These are phyloP conservation scores for Tephrocybe sp. DNA, from an alignment of 768 basidiomycete species.

Conservation along the genomic window DNA sequence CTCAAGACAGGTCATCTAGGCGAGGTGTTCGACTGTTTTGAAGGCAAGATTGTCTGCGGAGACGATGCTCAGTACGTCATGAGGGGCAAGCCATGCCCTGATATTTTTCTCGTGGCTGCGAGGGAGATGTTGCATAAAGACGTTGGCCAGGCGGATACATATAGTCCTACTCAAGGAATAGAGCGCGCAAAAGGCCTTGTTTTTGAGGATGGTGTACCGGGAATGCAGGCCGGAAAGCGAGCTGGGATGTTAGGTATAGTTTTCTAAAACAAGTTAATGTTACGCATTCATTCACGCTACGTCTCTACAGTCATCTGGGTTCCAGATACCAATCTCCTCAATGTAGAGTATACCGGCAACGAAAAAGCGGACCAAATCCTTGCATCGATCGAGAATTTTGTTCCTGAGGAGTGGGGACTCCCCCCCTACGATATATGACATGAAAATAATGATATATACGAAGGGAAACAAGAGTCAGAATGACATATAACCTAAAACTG, in stretches of 20 bases:
- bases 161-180: slow-evolving; percentile 32
- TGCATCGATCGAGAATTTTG: slow-evolving; percentile 66
- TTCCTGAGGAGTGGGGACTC: slow-evolving; percentile 82
- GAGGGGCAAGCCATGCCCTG: slow-evolving; percentile 78
- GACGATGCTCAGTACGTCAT: slow-evolving; percentile 60
- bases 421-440: slow-evolving; percentile 51
- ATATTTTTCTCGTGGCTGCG: slow-evolving; percentile 79
- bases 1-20: slow-evolving; percentile 67
- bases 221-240: slow-evolving; percentile 77
- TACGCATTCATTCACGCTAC: neutral
- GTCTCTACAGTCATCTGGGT: slow-evolving; percentile 72
- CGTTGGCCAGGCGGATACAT: slow-evolving; percentile 49
- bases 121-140: slow-evolving; percentile 51
- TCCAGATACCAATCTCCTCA: slow-evolving; percentile 69
- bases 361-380: slow-evolving; percentile 62
- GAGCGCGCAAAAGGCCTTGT: slow-evolving; percentile 70
- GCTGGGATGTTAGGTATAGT: slow-evolving; percentile 82
- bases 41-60: slow-evolving; percentile 65
- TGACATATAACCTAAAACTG: neutral
- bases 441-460: neutral
- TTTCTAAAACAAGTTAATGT: neutral
- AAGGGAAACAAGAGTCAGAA: too few species aligned
- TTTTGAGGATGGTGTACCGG: slow-evolving; percentile 80
- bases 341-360: slow-evolving; percentile 44
- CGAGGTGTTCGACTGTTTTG: slow-evolving; percentile 62